phyloP scores from a whole-genome alignment of 2,329 filamentous ascomycete species.

The Pezicula carpinea region DNA sequence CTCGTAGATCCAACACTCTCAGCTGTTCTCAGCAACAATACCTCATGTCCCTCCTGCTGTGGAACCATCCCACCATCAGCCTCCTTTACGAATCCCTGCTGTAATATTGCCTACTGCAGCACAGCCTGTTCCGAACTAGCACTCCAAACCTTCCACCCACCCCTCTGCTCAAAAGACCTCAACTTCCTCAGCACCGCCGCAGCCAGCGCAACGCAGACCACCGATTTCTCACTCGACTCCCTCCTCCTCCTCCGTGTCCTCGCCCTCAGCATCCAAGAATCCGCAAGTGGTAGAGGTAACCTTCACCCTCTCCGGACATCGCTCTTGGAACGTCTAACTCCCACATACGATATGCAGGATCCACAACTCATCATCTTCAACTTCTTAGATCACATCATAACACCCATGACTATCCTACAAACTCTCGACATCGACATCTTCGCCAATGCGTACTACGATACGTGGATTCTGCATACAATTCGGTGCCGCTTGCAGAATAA shows the following conservation, averaged over 20 bases:
- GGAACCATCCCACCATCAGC: slow-evolving; percentile 10
- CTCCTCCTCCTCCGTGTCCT: slow-evolving; percentile 26
- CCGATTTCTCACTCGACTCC: slow-evolving; percentile 21
- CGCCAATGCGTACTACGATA: slow-evolving; percentile 23
- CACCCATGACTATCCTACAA: slow-evolving; percentile 24
- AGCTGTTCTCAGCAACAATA: slow-evolving; percentile 12
- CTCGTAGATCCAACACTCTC: slow-evolving; percentile 16
- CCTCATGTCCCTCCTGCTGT: slow-evolving; percentile 22
- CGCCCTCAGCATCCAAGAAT: slow-evolving; percentile 21
- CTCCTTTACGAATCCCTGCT: slow-evolving; percentile 15
- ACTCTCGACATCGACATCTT: slow-evolving; percentile 27
- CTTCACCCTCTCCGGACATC: slow-evolving; percentile 24
- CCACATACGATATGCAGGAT: slow-evolving; percentile 22
- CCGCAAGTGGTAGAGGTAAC: too few relatives aligned
- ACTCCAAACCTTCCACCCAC: slow-evolving; percentile 21
- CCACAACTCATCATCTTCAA: slow-evolving; percentile 27
- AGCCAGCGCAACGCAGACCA: slow-evolving; percentile 11
- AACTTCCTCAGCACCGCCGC: slow-evolving; percentile 20
- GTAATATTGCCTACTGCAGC: slow-evolving; percentile 24
- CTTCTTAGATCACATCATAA: slow-evolving; percentile 23
- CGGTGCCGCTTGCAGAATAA: slow-evolving; percentile 30
- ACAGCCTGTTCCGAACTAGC: slow-evolving; percentile 21
- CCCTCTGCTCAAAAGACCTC: slow-evolving; percentile 27
- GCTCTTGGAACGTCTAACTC: slow-evolving; percentile 25
- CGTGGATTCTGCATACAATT: slow-evolving; percentile 28